A percentile compares a stretch with the other conserved stretches of the same genome.
Conservation (phyloP, 2,329 filamentous ascomycete genomes). For the Chaetomium globosum region DNA sequence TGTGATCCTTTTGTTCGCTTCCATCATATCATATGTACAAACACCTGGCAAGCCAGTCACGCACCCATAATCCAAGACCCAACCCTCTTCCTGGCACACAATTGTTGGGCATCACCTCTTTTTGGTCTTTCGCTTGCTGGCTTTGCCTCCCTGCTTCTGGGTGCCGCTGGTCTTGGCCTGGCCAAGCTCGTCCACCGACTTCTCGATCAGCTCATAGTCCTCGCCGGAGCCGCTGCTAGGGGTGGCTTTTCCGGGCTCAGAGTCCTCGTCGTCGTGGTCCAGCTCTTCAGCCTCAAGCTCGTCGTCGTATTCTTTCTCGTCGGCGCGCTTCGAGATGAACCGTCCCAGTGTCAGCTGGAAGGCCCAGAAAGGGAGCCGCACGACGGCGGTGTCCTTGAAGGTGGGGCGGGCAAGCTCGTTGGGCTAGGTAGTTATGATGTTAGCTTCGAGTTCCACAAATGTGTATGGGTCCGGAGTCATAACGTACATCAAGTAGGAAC, state of each 20-base stretch:
- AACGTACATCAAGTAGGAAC: slow-evolving; percentile 82
- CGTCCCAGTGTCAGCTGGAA: slow-evolving; percentile 62
- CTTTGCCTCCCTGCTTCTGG: slow-evolving; percentile 44
- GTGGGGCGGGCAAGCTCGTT: slow-evolving; percentile 78
- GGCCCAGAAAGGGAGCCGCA: slow-evolving; percentile 74
- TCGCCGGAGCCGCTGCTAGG: slow-evolving; percentile 60
- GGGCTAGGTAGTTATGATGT: slow-evolving; percentile 55
- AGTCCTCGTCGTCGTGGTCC: slow-evolving; percentile 50
- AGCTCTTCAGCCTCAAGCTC: slow-evolving; percentile 44
- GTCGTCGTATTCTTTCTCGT: slow-evolving; percentile 41
- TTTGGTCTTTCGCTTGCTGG: slow-evolving; percentile 58
- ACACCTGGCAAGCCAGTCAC: neutral
- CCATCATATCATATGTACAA: slow-evolving; percentile 8
- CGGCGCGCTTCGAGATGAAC: slow-evolving; percentile 46
- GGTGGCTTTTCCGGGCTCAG: slow-evolving; percentile 54
- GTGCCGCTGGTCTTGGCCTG: slow-evolving; percentile 56
- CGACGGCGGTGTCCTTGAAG: slow-evolving; percentile 78
- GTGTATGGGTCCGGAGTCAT: neutral
- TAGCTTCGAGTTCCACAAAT: neutral
- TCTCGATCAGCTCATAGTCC: slow-evolving; percentile 66
- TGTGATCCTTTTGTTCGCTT: neutral
- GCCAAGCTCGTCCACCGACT: slow-evolving; percentile 59
- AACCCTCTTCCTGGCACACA: neutral
- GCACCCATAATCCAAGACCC: neutral
- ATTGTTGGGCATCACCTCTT: slow-evolving; percentile 50